Evolutionary conservation across 208 protist genomes (phyloP).

Genomic region (Acanthamoeba polyphaga): DNA sequence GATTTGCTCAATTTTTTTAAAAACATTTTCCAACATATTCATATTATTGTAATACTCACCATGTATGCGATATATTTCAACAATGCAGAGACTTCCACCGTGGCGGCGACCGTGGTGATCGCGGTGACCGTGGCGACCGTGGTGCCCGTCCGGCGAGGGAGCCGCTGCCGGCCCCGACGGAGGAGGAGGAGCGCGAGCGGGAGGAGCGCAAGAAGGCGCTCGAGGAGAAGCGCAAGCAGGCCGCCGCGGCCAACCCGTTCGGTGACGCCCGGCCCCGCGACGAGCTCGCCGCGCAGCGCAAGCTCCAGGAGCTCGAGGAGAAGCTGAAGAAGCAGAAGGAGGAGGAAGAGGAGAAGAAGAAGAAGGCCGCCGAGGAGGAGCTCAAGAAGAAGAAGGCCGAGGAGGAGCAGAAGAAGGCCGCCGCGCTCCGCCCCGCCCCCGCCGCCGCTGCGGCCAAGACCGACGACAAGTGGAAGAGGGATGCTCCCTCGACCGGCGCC

Average conservation of each 20-base stretch:
- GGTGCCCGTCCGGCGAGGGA: neutral
- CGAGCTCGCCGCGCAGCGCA: conserved; percentile 66
- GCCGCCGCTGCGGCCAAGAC: conserved; percentile 42
- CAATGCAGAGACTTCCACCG: neutral
- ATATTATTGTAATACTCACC: too few relatives aligned
- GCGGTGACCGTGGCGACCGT: too few relatives aligned
- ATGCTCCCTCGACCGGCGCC: neutral
- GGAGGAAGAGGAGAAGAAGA: conserved; percentile 54
- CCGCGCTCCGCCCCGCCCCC: neutral
- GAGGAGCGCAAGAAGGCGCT: conserved; percentile 54
- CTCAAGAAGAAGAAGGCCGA: neutral
- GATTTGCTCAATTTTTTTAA: too few relatives aligned
- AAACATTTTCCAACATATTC: too few relatives aligned
- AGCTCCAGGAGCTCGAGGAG: conserved; percentile 69
- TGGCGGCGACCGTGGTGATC: too few relatives aligned
- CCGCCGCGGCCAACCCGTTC: conserved; percentile 42
- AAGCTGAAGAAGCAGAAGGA: conserved; percentile 32
- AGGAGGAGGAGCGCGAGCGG: conserved; percentile 32
- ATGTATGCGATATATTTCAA: too few relatives aligned
- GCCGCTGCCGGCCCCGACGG: neutral
- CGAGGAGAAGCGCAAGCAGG: conserved; percentile 36
- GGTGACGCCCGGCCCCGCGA: conserved; percentile 64
- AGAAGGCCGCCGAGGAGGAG: conserved; percentile 38
- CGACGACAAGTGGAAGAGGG: conserved; percentile 32
- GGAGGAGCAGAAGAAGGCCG: neutral